Conservation (phyloP, 2,329 filamentous ascomycete species). For the Akanthomyces dipterigenus region DNA sequence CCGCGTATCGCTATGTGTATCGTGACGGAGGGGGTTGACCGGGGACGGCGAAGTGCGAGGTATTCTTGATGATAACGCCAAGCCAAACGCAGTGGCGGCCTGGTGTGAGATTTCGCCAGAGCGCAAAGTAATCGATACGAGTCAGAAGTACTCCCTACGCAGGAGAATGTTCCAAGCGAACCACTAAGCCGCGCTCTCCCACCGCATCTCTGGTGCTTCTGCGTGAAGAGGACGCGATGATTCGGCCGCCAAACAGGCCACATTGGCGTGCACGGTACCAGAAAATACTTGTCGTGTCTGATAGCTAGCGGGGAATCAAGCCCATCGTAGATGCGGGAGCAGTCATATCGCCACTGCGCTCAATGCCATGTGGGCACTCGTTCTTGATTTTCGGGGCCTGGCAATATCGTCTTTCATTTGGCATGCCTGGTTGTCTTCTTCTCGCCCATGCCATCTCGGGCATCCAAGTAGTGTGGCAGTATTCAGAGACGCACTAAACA, state of each 20-base stretch:
- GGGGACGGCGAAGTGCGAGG: not conserved
- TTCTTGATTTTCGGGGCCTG: not conserved
- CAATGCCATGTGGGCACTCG: not conserved
- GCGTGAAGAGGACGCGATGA: not conserved
- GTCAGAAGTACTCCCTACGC: not conserved
- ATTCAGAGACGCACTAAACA: not conserved
- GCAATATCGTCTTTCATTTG: not conserved
- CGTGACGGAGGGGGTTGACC: not conserved
- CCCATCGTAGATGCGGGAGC: not conserved
- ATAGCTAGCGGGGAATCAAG: not conserved
- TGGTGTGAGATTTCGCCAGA: not conserved
- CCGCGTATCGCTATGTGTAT: not conserved
- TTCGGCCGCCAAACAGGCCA: not conserved
- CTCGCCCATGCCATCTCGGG: not conserved
- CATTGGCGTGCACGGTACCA: not conserved
- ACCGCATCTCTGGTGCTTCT: not conserved
- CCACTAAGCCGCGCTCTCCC: not conserved
- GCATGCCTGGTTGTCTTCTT: not conserved
- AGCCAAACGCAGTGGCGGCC: constrained; percentile 1
- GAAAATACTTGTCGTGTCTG: not conserved
- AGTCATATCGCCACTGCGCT: constrained; percentile 3
- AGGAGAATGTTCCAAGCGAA: not conserved
- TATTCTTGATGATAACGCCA: not conserved
- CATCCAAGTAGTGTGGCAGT: not conserved
- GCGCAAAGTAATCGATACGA: not conserved